phyloP scores from a whole-genome alignment of 2,329 filamentous ascomycete species.

The Cladobotryum mycophilum region DNA sequence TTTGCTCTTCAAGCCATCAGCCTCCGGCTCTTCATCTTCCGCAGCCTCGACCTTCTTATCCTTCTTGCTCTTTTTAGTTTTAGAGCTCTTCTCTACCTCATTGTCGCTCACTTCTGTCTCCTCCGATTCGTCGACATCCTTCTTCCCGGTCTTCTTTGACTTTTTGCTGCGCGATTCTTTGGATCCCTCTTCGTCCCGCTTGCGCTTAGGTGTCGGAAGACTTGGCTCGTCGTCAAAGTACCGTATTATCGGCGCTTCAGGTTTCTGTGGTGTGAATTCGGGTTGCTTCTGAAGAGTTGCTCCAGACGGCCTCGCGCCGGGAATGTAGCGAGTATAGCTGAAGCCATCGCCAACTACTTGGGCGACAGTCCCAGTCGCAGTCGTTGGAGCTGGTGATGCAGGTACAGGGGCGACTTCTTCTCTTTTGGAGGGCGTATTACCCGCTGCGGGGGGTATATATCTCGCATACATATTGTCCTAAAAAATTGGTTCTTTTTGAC shows the following conservation, averaged over 20 bases:
- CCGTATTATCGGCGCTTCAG: conserved; percentile 14
- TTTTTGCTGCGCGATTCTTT: conserved; percentile 29
- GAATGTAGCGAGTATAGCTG: conserved; percentile 38
- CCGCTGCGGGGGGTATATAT: conserved; percentile 34
- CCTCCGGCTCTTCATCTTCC: conserved; percentile 11
- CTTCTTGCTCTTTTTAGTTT: conserved; percentile 5
- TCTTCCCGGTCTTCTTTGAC: conserved; percentile 20
- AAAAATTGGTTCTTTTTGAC: conserved; percentile 14
- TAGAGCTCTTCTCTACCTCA: conserved; percentile 17
- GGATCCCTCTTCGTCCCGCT: conserved; percentile 28
- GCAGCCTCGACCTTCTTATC: conserved; percentile 2
- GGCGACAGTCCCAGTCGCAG: conserved; percentile 6
- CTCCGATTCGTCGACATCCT: conserved; percentile 8
- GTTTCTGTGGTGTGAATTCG: neutral
- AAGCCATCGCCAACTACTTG: conserved; percentile 17
- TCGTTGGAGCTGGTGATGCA: conserved; percentile 3
- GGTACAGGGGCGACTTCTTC: conserved; percentile 3
- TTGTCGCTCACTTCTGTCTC: conserved; percentile 5
- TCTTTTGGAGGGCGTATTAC: conserved; percentile 10
- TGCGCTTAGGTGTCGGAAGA: conserved; percentile 27
- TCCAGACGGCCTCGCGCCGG: conserved; percentile 21
- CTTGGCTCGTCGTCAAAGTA: conserved; percentile 25
- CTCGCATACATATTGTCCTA: conserved; percentile 34
- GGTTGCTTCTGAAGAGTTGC: neutral
- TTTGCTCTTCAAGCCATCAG: conserved; percentile 14